Percentiles rank a stretch among this genome's conserved stretches.
Evolutionary conservation across 192 early-diverging fungal species (phyloP).

Genomic region (Phlyctochytrium arcticum): DNA sequence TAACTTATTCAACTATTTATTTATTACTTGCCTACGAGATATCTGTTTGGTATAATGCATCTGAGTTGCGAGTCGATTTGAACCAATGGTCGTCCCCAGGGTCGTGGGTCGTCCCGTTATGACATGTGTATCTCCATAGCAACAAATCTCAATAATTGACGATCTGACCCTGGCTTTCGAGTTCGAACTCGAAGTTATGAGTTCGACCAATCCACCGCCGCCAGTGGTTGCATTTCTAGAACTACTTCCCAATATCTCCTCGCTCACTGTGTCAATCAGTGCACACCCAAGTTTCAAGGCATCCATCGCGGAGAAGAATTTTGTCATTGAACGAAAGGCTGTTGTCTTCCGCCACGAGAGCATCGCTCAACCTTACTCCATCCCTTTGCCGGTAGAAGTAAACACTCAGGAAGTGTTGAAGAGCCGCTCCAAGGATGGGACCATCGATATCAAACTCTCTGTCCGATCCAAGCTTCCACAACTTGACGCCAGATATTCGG

Average conservation of each 20-base stretch:
- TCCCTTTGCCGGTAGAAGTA: not conserved
- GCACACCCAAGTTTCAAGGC: not conserved
- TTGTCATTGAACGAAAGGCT: not conserved
- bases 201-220: no score
- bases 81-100: no score
- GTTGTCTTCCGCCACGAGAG: not conserved
- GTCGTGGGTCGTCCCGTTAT: no score
- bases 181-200: no score
- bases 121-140: no score
- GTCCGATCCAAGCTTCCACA: not conserved
- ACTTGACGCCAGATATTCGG: not conserved
- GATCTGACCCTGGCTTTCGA: no score
- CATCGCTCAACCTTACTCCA: not conserved
- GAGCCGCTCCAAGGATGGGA: not conserved
- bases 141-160: no score
- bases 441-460: not conserved
- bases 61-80: no score
- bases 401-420: not conserved
- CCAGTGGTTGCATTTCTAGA: not conserved
- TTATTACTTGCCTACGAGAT: no score
- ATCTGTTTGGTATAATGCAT: no score
- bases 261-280: not conserved
- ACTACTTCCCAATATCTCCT: not conserved
- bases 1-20: no score
- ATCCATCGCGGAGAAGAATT: not conserved